Conservation (phyloP, 73 alveolate species). For the Uronychia binucleata region DNA sequence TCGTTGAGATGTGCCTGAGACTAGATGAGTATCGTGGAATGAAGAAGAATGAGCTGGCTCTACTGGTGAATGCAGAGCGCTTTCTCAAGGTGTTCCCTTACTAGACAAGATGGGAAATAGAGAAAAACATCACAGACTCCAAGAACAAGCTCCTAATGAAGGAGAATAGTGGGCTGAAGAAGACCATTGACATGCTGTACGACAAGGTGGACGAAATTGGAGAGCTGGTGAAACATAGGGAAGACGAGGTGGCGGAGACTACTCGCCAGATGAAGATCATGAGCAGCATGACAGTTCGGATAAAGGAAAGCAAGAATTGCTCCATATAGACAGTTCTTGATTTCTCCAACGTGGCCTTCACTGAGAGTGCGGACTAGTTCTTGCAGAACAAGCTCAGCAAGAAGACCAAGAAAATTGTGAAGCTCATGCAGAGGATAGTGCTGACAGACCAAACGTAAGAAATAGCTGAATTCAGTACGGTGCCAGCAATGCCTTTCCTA, state of each 20-base stretch:
- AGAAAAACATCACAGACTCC: constrained; percentile 19
- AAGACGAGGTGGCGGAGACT: constrained; percentile 24
- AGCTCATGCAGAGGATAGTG: constrained; percentile 35
- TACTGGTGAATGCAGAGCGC: constrained; percentile 25
- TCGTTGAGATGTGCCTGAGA: neutral
- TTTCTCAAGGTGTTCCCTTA: constrained; percentile 14
- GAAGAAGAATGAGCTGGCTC: constrained; percentile 43
- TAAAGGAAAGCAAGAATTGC: neutral
- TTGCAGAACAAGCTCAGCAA: constrained; percentile 34
- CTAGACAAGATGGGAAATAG: constrained; percentile 35
- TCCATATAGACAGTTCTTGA: constrained; percentile 27
- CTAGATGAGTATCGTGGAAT: constrained; percentile 29
- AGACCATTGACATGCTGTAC: constrained; percentile 22
- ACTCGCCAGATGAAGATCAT: constrained; percentile 20
- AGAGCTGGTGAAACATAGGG: constrained; percentile 24
- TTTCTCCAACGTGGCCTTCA: constrained; percentile 40
- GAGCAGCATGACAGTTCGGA: neutral
- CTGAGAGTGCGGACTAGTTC: constrained; percentile 25
- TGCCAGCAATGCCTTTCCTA: neutral
- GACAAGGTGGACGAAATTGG: constrained; percentile 9
- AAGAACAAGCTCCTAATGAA: constrained; percentile 27
- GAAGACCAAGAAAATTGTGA: constrained; percentile 30
- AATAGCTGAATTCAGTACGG: constrained; percentile 17
- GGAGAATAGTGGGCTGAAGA: constrained; percentile 19
- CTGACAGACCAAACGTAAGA: constrained; percentile 8